Conservation (phyloP, 2,329 filamentous ascomycete species). For the Diaporthe humulicola region DNA sequence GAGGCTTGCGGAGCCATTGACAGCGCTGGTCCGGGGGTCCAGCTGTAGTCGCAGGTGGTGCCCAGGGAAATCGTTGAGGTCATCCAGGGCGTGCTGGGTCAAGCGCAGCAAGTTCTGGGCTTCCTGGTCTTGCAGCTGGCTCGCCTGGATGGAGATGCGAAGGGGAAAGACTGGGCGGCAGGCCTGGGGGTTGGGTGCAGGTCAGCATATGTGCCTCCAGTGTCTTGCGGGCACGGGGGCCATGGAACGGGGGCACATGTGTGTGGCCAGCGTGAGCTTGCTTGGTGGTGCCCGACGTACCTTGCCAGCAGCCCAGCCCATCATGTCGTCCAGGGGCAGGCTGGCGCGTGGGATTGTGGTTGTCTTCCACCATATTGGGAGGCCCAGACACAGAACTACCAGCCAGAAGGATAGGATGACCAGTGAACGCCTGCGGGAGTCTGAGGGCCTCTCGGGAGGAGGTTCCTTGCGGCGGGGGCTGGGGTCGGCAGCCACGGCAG, state of each 20-base stretch:
- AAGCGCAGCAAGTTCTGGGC: constrained; percentile 80
- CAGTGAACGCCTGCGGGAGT: constrained; percentile 76
- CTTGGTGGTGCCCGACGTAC: constrained; percentile 59
- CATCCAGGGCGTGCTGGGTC: constrained; percentile 89
- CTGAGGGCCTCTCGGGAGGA: constrained; percentile 82
- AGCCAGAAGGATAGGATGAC: constrained; percentile 93
- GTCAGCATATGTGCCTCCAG: background rate
- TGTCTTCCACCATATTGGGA: constrained; percentile 97
- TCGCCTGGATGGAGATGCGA: constrained; percentile 81
- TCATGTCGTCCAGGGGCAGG: constrained; percentile 87
- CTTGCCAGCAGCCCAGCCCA: constrained; percentile 91
- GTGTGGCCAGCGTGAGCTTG: background rate
- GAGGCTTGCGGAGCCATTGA: constrained; percentile 53
- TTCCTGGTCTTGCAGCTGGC: constrained; percentile 74
- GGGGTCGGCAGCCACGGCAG: constrained; percentile 19
- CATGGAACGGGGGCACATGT: constrained; percentile 9
- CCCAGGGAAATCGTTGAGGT: constrained; percentile 86
- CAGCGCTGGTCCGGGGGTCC: constrained; percentile 55
- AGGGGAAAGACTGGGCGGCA: constrained; percentile 92
- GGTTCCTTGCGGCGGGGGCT: constrained; percentile 61
- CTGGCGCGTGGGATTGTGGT: constrained; percentile 91
- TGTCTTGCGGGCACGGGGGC: background rate
- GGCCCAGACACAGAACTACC: constrained; percentile 83
- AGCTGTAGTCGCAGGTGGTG: constrained; percentile 84
- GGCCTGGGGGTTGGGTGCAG: constrained; percentile 64